These are phyloP conservation scores for Nissolia schottii DNA, from an alignment of 306 rosid genomes.

Conservation along the genomic window DNA sequence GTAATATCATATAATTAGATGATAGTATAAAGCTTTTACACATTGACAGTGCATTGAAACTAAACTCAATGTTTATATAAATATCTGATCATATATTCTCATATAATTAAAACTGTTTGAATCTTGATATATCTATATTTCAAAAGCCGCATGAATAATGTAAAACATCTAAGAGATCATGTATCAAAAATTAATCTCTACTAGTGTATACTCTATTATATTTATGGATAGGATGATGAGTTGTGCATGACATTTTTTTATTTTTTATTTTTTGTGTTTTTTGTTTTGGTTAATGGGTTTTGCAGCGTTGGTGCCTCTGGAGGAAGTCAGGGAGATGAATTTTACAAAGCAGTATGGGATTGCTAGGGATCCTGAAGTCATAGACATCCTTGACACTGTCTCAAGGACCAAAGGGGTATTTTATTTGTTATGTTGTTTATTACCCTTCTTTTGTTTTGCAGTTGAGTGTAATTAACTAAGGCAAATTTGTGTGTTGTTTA, in stretches of 20 bases:
- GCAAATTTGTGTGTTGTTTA: background rate
- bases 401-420: constrained; percentile 56
- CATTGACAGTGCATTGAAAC: too few relatives aligned
- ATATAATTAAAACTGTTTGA: too few relatives aligned
- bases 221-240: background rate
- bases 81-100: background rate
- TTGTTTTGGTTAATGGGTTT: background rate
- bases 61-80: too few relatives aligned
- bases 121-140: too few relatives aligned
- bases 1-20: too few relatives aligned
- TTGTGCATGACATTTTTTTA: background rate
- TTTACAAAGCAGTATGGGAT: constrained; percentile 77
- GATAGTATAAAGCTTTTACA: too few relatives aligned
- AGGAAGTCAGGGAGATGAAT: constrained; percentile 59
- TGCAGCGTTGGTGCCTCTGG: constrained; percentile 77
- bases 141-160: too few relatives aligned
- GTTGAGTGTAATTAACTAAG: background rate
- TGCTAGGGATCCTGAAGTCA: constrained; percentile 51
- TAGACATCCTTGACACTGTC: constrained; percentile 48
- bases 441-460: background rate
- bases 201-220: too few relatives aligned
- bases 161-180: too few relatives aligned
- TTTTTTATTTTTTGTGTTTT: too few relatives aligned
- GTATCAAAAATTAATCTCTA: too few relatives aligned
- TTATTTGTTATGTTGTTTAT: background rate